Conservation (phyloP, 2,329 filamentous ascomycete species). For the Botrytis fabae region DNA sequence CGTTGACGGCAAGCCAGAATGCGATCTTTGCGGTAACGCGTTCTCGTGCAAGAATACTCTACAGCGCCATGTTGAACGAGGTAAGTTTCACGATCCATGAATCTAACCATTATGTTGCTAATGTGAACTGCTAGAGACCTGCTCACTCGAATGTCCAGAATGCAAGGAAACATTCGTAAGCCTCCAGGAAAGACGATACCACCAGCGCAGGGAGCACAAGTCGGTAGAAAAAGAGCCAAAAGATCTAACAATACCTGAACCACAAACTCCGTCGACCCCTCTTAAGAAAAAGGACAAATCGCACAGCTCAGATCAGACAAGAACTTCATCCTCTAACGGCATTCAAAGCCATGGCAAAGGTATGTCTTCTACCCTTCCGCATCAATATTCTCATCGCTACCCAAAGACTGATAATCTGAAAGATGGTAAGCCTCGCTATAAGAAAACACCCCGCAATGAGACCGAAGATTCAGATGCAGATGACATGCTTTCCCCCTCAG, state of each 20-base stretch:
- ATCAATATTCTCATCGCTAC: not conserved
- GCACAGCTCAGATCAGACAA: not conserved
- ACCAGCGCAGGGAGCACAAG: not conserved
- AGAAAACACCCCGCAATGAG: not conserved
- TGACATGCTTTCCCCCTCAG: not conserved
- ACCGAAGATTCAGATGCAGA: conserved; percentile 2
- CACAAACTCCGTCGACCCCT: not conserved
- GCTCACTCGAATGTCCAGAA: not conserved
- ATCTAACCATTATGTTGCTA: not conserved
- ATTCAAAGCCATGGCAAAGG: not conserved
- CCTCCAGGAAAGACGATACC: not conserved
- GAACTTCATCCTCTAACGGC: not conserved
- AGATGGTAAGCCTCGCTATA: conserved; percentile 7
- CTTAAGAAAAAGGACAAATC: not conserved
- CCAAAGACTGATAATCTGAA: not conserved
- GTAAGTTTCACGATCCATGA: not conserved
- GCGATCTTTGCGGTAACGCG: not conserved
- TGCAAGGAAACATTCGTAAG: not conserved
- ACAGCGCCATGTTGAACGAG: not conserved
- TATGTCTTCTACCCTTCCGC: not conserved
- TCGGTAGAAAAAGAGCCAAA: not conserved
- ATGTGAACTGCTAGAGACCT: not conserved
- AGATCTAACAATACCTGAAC: not conserved
- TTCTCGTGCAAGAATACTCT: not conserved
- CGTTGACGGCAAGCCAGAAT: not conserved